These are phyloP conservation scores for Haplosporangium gracile DNA, from an alignment of 192 early-diverging fungal species.

Conservation along the genomic window DNA sequence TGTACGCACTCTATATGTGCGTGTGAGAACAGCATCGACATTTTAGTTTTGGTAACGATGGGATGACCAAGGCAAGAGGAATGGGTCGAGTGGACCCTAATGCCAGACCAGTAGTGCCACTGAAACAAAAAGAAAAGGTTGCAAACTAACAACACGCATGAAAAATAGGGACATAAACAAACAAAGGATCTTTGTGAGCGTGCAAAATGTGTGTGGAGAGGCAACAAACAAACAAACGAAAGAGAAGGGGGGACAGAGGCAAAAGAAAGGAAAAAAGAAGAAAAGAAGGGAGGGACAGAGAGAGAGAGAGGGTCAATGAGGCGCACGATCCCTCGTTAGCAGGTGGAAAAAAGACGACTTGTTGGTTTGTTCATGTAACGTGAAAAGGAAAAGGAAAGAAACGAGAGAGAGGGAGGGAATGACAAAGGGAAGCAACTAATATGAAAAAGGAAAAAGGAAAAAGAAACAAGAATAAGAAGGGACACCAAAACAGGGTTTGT, in stretches of 20 bases:
- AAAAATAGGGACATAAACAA: not conserved
- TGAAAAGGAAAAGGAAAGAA: not conserved
- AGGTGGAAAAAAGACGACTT: not conserved
- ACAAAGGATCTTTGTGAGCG: not conserved
- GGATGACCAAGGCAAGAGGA: not conserved
- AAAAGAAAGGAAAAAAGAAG: not conserved
- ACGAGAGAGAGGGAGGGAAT: not conserved
- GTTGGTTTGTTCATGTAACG: not conserved
- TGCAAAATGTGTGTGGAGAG: not conserved
- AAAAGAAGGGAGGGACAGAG: not conserved
- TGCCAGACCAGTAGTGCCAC: not conserved
- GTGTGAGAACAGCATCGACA: slow-evolving; percentile 4
- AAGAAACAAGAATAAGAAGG: not conserved
- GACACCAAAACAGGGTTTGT: not conserved
- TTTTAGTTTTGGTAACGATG: not conserved
- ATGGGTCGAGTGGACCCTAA: not conserved
- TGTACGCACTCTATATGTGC: not conserved
- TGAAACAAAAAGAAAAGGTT: not conserved
- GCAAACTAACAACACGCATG: not conserved
- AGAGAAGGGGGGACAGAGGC: not conserved
- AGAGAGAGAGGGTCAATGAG: not conserved
- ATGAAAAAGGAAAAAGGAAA: not conserved
- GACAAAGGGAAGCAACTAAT: not conserved
- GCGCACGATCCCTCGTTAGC: not conserved
- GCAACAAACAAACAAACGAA: not conserved